Base-by-base conservation (phyloP, 768 basidiomycete genomes). In the Russula olivacea region DNA sequence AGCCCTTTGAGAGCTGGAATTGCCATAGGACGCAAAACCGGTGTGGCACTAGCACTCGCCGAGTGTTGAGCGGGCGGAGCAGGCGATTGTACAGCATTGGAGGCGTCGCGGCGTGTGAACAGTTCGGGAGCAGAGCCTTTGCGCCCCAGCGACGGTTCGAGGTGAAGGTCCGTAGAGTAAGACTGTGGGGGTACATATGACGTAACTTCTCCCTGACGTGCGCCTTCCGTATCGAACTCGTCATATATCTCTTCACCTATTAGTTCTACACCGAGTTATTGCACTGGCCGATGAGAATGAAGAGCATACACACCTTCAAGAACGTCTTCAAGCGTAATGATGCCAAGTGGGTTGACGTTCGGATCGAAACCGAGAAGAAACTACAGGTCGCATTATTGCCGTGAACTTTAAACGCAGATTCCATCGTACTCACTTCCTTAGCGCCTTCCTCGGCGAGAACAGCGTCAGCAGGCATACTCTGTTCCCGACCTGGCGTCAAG, bases 241-340 rank as follows among this genome's bases (percentile, higher is more conserved):
- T 94, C 91, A 64, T 90, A 91, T 57, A 95, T 93, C 69, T 94
- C 93, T 75, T 94, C 91, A 15, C 93, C 93, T 59, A 95, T 94
- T 12, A 95, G 79, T 71, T 94, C 93, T 91, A 68, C 10, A 52
- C 3, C n/a, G 11, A 32, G 41, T 61, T 43, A 59, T n/a, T 30
- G 43, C 23, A 1, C 10, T 47, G 63, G 28, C 58, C 43, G 5
- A 11, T 1, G 6, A 19, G 11, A 17, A 28, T n/a, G 12, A 21
- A 25, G 30, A 55, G 5, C 23, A 10, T 21, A 69, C 70, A 23
- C 56, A 88, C 89, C 89, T 83, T 96, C 93, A 11, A 96, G 78
- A 10, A 96, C 90, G 66, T 96, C 93, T 74, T 96, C 93, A 2
- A 96, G 80, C 0, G 93, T 96, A 64, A 96, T 94, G 69, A 96